Conservation (phyloP, 2,329 filamentous ascomycete genomes). For the Seiridium unicorne region DNA sequence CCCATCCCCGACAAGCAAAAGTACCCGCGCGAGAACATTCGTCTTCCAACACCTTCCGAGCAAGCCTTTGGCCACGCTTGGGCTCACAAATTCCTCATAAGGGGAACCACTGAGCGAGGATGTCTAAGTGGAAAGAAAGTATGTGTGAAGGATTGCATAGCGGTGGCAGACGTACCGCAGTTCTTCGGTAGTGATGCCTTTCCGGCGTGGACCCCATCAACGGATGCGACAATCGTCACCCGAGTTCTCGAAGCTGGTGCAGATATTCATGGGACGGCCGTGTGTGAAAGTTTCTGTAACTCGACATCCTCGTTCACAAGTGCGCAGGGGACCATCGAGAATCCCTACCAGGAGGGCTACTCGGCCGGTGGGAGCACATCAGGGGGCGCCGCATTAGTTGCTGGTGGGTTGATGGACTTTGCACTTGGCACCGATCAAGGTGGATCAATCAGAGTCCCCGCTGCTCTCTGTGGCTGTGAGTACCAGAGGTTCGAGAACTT, state of each 20-base stretch:
- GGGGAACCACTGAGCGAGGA: constrained; percentile 21
- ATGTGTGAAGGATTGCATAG: constrained; percentile 54
- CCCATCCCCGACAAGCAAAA: constrained; percentile 35
- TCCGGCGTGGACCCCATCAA: constrained; percentile 46
- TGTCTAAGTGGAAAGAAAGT: constrained; percentile 41
- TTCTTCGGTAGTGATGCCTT: constrained; percentile 51
- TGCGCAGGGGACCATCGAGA: constrained; percentile 44
- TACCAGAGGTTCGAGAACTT: not conserved
- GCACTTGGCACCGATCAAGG: constrained; percentile 33
- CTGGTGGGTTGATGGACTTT: constrained; percentile 26
- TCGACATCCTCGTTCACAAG: constrained; percentile 41
- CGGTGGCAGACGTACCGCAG: constrained; percentile 52
- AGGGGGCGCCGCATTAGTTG: constrained; percentile 41
- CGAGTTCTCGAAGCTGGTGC: constrained; percentile 49
- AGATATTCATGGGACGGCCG: constrained; percentile 46
- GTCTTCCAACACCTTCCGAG: constrained; percentile 34
- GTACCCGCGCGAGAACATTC: constrained; percentile 44
- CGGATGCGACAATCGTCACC: constrained; percentile 53
- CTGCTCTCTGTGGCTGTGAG: constrained; percentile 16
- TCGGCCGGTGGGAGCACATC: constrained; percentile 46
- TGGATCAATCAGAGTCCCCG: constrained; percentile 31
- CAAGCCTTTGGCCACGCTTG: constrained; percentile 45
- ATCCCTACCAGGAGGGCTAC: constrained; percentile 43
- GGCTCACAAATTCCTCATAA: constrained; percentile 49
- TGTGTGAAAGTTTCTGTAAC: constrained; percentile 54